Percentiles rank a stretch among this genome's conserved stretches.
These are phyloP conservation scores for Erysimum pusillum DNA, from an alignment of 441 rosid species.

Conservation along the genomic window DNA sequence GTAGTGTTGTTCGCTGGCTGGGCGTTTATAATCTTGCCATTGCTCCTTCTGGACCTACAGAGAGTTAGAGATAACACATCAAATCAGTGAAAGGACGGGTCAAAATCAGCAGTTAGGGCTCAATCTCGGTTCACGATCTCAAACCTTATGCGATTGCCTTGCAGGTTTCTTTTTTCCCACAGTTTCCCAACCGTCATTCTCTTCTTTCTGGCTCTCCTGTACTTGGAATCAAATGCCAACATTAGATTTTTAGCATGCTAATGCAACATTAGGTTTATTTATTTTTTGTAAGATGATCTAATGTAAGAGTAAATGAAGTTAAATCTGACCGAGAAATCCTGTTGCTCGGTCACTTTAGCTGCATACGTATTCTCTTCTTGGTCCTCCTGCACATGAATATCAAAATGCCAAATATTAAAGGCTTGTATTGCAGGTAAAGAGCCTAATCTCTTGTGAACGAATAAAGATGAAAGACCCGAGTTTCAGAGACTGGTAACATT, in stretches of 20 bases:
- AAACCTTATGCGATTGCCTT: slow-evolving; percentile 71
- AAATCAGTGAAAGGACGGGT: slow-evolving; percentile 17
- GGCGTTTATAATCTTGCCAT: slow-evolving; percentile 78
- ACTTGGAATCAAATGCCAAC: slow-evolving; percentile 20
- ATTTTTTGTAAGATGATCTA: neutral
- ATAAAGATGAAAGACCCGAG: neutral
- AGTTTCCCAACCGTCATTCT: slow-evolving; percentile 85
- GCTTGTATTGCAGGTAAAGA: neutral
- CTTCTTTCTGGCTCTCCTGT: slow-evolving; percentile 53
- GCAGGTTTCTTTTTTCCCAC: slow-evolving; percentile 73
- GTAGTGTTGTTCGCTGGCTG: slow-evolving; percentile 78
- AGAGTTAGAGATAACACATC: slow-evolving; percentile 22
- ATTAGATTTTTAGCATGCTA: slow-evolving; percentile 25
- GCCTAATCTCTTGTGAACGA: neutral
- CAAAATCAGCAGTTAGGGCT: slow-evolving; percentile 1
- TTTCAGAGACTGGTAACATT: neutral
- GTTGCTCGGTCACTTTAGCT: slow-evolving; percentile 28
- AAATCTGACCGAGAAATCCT: slow-evolving; percentile 32
- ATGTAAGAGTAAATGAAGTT: slow-evolving; percentile 28
- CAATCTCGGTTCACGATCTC: neutral
- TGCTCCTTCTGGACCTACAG: slow-evolving; percentile 72
- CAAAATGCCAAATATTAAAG: neutral
- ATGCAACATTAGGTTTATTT: neutral
- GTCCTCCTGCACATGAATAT: slow-evolving; percentile 27
- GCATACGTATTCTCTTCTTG: slow-evolving; percentile 28